Conservation (phyloP, 768 basidiomycete genomes). For the Tricholoma furcatifolium region DNA sequence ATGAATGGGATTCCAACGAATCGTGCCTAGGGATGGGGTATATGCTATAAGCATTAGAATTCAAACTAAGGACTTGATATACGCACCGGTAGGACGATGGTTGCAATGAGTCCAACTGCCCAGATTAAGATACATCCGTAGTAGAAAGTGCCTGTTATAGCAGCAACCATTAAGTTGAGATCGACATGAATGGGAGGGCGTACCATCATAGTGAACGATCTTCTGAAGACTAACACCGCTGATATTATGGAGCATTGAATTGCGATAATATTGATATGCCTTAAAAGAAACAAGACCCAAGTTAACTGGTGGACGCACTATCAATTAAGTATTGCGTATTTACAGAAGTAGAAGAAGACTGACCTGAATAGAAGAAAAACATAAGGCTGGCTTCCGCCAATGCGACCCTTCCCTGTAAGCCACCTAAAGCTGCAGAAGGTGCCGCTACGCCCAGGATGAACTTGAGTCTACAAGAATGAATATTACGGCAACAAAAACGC, state of each 20-base stretch:
- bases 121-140: not conserved
- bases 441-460: not conserved
- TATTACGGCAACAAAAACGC: not conserved
- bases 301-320: too few relatives aligned
- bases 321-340: too few relatives aligned
- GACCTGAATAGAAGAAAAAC: too few relatives aligned
- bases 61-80: not conserved
- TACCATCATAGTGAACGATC: constrained; percentile 2
- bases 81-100: not conserved
- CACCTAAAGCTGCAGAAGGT: not conserved
- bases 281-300: too few relatives aligned
- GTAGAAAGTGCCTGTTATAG: not conserved
- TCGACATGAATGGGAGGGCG: not conserved
- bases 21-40: not conserved
- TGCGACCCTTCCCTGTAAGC: not conserved
- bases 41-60: not conserved
- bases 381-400: not conserved
- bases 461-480: not conserved
- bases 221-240: not conserved
- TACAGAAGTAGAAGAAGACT: too few relatives aligned
- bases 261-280: too few relatives aligned
- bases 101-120: not conserved
- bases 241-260: not conserved
- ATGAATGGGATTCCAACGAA: not conserved
- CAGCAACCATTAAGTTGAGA: not conserved